Evolutionary conservation across 306 rosid genomes (phyloP), one percentile per base, ranked within the genome.

Genomic region (Lathyrus aphaca): DNA sequence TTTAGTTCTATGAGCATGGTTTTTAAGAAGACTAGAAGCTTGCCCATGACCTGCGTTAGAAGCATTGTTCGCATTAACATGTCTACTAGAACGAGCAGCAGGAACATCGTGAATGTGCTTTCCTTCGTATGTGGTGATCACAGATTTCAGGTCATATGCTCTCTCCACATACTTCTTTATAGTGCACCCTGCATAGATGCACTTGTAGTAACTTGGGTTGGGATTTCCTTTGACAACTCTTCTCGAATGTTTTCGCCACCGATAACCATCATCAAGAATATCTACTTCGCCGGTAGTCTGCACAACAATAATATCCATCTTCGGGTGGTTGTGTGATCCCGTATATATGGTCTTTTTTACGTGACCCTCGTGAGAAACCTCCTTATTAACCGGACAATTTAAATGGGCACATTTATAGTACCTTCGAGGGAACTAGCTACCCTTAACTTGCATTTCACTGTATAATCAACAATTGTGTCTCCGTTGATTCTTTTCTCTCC

Each of bases 221-320:
- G 98, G 97, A 80, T 94, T 94, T 77, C 98, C 97, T 80, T 94
- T 94, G 59, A 94, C 98, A 45, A 90, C 97, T 79, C 86, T 97
- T 97, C 90, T 11, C 98, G n/a, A n/a, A n/a, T n/a, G n/a, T n/a
- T n/a, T n/a, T n/a, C n/a, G n/a, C n/a, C n/a, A n/a, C n/a, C n/a
- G 88, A 64, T 94, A 94, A 67, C 97, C 97, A 77, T 94, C 98
- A 12, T 94, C 97, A 4, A 94, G 92, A 77, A 94, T 90, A 79
- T 94, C 98, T 23, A 94, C 97, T 82, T 90, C 98, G 14, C 97
- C 90, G 71, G 98, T 94, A 29, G 98, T 94, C 80, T 94, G 98
- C 64, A 94, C 98, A 30, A 94, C 98, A 59, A 94, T 97, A n/a
- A n/a, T n/a, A n/a, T n/a, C n/a, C n/a, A n/a, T 84, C 98, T 89